Evolutionary conservation across 768 basidiomycete species (phyloP).

Genomic region (Termitomyces sp.): DNA sequence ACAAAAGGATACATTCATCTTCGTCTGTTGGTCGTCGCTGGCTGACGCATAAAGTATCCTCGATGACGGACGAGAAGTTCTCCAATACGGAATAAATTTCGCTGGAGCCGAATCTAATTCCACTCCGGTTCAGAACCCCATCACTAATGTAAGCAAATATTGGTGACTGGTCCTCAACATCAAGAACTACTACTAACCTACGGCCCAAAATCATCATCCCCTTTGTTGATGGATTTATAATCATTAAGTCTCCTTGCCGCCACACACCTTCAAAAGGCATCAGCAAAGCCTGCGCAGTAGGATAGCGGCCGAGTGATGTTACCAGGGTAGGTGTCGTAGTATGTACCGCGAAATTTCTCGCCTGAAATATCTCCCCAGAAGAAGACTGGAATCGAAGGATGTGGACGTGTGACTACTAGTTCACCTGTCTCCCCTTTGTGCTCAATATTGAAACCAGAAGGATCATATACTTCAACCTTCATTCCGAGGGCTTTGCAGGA

Average conservation of each 20-base stretch:
- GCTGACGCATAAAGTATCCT: conserved; percentile 72
- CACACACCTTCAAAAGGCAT: conserved; percentile 43
- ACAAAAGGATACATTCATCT: conserved; percentile 76
- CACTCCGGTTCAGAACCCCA: conserved; percentile 73
- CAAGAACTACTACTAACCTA: conserved; percentile 35
- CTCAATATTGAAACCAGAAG: conserved; percentile 48
- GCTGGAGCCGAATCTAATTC: conserved; percentile 75
- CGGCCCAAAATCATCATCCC: conserved; percentile 61
- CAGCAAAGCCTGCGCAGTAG: neutral
- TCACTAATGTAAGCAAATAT: conserved; percentile 37
- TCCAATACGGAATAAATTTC: conserved; percentile 75
- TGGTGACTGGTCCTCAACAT: neutral
- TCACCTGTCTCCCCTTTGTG: conserved; percentile 48
- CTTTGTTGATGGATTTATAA: conserved; percentile 56
- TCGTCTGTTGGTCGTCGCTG: conserved; percentile 56
- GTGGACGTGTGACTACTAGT: conserved; percentile 62
- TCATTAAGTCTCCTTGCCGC: conserved; percentile 68
- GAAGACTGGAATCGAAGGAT: conserved; percentile 60
- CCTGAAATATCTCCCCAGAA: conserved; percentile 65
- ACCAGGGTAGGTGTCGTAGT: conserved; percentile 62
- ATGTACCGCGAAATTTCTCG: conserved; percentile 56
- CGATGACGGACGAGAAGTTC: conserved; percentile 47
- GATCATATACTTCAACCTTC: conserved; percentile 58
- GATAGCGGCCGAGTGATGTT: conserved; percentile 5
- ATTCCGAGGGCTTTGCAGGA: conserved; percentile 60